Base-by-base conservation (phyloP, 2,329 filamentous ascomycete genomes). In the Stemphylium beticola region DNA sequence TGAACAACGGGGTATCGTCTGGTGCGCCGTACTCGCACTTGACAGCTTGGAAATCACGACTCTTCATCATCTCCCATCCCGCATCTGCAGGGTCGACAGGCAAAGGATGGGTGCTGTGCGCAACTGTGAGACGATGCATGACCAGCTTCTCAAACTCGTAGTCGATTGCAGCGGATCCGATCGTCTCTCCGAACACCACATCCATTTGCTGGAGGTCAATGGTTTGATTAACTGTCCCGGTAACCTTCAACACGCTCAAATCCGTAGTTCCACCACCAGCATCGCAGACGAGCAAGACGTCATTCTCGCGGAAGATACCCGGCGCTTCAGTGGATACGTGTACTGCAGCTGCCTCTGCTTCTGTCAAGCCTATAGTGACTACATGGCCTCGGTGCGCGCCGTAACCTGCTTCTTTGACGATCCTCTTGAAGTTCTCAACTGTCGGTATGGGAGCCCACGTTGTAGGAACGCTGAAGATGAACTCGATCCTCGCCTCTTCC, bases 391-490 rank as follows among this genome's bases (percentile, higher is more conserved):
- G 53, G n/a, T 61, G 58, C 4, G 60, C 53, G 4, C 81, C 82
- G 55, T 84, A 86, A 0, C 83, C 82, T 1, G 82, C 79, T 14
- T 75, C 67, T 12, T 66, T 62, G 2, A 84, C 79, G 26, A 82
- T 77, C 1, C 64, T 62, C 53, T 81, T 81, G 69, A 84, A 85
- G 4, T 67, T 71, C 65, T 84, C 83, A 45, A 85, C 79, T 2
- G 80, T 79, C 7, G 76, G 75, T 53, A 81, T 73, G 2, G 73
- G 79, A 9, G 75, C 76, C 83, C 83, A 86, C 0, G 83, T 85
- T 1, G 83, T 85, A 0, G 83, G 83, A 0, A 84, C 82, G 40
- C 80, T 82, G 68, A 85, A 85, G 8, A 85, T 69, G 60, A 85
- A 86, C 34, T 81, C 77, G 1, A 85, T 78, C 0, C 71, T 71